Evolutionary conservation across 2,329 filamentous ascomycete species (phyloP).

Genomic region (Xylariaceae sp.): DNA sequence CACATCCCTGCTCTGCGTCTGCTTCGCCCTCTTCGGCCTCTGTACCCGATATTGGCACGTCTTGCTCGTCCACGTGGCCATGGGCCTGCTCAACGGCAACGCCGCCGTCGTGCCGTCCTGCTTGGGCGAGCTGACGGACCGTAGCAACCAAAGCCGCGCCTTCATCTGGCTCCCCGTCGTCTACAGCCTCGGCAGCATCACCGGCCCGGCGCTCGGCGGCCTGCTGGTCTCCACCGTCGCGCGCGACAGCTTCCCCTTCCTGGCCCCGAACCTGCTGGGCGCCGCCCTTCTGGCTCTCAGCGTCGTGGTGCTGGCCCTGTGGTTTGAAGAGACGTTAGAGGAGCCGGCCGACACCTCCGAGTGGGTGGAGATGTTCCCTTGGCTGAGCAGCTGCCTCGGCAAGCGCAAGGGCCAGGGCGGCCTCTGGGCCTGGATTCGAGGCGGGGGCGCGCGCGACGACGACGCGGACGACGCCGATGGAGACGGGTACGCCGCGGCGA

Average conservation of each 20-base stretch:
- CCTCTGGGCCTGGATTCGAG: constrained; percentile 16
- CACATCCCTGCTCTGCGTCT: constrained; percentile 72
- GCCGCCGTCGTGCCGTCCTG: constrained; percentile 91
- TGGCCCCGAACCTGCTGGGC: constrained; percentile 74
- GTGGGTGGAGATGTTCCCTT: constrained; percentile 25
- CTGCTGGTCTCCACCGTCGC: constrained; percentile 62
- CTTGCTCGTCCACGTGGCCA: constrained; percentile 74
- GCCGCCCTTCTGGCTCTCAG: constrained; percentile 65
- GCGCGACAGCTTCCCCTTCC: constrained; percentile 64
- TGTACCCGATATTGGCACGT: constrained; percentile 78
- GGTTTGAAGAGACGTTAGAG: constrained; percentile 83
- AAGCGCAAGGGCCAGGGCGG: constrained; percentile 8
- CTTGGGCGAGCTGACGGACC: constrained; percentile 88
- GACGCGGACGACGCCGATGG: constrained; percentile 17
- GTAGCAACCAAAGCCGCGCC: constrained; percentile 85
- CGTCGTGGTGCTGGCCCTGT: constrained; percentile 66
- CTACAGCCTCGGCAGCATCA: constrained; percentile 92
- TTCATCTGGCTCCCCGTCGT: constrained; percentile 94
- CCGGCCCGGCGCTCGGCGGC: constrained; percentile 85
- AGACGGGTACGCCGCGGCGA: constrained; percentile 10
- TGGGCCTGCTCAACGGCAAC: constrained; percentile 93
- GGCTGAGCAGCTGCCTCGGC: constrained; percentile 22
- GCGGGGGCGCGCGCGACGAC: constrained; percentile 11
- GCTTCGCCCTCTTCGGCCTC: constrained; percentile 83
- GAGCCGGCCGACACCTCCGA: constrained; percentile 17